Base-by-base conservation (phyloP, 2,329 filamentous ascomycete species). In the Fusarium humuli region DNA sequence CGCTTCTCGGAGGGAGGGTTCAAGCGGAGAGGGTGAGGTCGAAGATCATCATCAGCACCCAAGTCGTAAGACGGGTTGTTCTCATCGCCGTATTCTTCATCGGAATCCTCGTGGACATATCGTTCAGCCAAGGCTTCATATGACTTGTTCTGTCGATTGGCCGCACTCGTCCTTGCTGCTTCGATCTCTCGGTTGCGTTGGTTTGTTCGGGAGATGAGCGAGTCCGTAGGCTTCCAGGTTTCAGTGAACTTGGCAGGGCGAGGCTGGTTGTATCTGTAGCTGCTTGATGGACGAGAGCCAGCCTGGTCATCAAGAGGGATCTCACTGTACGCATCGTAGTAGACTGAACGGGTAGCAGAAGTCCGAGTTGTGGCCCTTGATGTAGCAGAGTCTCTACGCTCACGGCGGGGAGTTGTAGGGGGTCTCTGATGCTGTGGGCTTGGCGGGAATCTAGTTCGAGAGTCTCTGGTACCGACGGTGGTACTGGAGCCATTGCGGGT, bases 401-500 rank as follows among this genome's bases (percentile, higher is more conserved):
- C 82, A 49, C 83, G 80, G 2, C 83, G 80, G 25, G 83, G 82
- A 64, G 81, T 83, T 37, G 76, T 74, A 0, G 82, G 81, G 3
- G 78, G 69, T 65, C 85, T 79, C 73, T 89, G 86, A 70, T 89
- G 86, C 69, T 88, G 85, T 47, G 86, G 65, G 46, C 65, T 82
- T 67, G 83, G 84, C 12, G 88, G 86, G 14, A 89, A 81, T 71
- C 90, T 83, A 60, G 81, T 65, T 40, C 84, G 85, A 0, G 89
- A 89, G 69, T 88, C 84, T 52, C 83, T 83, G 41, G 84, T 86
- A 25, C 81, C 81, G 49, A 85, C 79, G 6, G 87, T 89, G 32
- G 87, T 85, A 13, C 87, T 85, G 4, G 90, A 93, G 48, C 87
- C 83, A 18, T 83, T 85, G 34, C 94, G 88, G 1, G 92, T 97